These are phyloP conservation scores for Fusarium sp. DNA, from an alignment of 2,329 filamentous ascomycete species.

Conservation along the genomic window DNA sequence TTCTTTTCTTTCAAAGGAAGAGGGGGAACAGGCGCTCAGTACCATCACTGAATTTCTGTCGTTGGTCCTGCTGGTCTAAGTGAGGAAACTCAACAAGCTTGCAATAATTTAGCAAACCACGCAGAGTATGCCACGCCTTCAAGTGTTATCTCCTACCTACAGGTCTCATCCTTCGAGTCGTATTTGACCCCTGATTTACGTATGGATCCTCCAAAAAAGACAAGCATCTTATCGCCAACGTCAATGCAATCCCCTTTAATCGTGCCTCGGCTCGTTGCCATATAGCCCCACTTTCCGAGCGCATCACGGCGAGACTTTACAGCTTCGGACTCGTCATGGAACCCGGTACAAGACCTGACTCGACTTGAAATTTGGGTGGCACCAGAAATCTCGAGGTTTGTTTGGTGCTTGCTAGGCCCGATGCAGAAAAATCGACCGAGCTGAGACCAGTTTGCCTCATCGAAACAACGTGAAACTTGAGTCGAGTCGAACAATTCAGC, in stretches of 20 bases:
- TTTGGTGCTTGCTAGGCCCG: not conserved
- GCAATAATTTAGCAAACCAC: not conserved
- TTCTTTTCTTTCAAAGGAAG: not conserved
- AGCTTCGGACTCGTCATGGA: conserved; percentile 3
- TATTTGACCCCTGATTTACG: not conserved
- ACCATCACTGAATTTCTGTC: not conserved
- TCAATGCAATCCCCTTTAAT: conserved; percentile 4
- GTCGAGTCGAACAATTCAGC: not conserved
- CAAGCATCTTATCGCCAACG: not conserved
- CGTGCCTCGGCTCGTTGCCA: conserved; percentile 33
- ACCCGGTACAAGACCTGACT: not conserved
- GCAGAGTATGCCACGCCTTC: not conserved
- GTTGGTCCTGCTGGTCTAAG: not conserved
- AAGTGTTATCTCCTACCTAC: not conserved
- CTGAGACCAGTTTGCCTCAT: conserved; percentile 6
- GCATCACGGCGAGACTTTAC: conserved; percentile 10
- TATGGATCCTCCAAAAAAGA: not conserved
- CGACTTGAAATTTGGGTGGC: not conserved
- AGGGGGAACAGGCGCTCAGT: not conserved
- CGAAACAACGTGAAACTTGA: conserved; percentile 1
- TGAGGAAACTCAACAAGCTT: not conserved
- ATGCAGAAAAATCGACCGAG: conserved; percentile 6
- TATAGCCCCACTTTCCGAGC: conserved; percentile 22
- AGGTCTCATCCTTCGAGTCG: not conserved
- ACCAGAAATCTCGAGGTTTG: not conserved